phyloP scores from a whole-genome alignment of 202 grass and related monocot genomes.

The Panicum hallii region DNA sequence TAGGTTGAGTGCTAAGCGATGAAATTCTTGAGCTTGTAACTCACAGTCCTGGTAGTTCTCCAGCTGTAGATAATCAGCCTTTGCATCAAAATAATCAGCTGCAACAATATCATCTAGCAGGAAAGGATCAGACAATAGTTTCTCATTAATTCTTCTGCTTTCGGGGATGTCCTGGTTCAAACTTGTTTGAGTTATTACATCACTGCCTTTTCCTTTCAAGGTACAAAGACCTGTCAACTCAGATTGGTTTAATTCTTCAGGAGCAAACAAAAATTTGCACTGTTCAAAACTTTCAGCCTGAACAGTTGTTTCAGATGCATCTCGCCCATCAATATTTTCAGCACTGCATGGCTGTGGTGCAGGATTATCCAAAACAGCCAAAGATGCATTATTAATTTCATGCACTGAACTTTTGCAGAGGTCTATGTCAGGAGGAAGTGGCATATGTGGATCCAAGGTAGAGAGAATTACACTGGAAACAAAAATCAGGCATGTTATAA shows the following conservation, averaged over 20 bases:
- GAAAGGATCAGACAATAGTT: constrained; percentile 51
- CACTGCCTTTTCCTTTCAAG: constrained; percentile 49
- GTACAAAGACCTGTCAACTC: constrained; percentile 54
- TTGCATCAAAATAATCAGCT: constrained; percentile 75
- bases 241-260: constrained; percentile 75
- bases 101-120: constrained; percentile 68
- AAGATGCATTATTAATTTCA: constrained; percentile 65
- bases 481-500: constrained; percentile 46
- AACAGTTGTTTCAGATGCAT: constrained; percentile 50
- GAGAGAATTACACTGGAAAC: constrained; percentile 84
- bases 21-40: constrained; percentile 82
- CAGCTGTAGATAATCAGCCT: constrained; percentile 87
- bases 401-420: constrained; percentile 66
- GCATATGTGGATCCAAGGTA: constrained; percentile 84
- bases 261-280: constrained; percentile 67
- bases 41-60: constrained; percentile 74
- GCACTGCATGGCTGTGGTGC: constrained; percentile 39
- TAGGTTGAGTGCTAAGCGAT: constrained; percentile 73
- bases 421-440: constrained; percentile 80
- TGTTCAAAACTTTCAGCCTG: constrained; percentile 55
- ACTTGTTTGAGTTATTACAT: constrained; percentile 49
- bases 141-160: constrained; percentile 48
- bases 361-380: constrained; percentile 47
- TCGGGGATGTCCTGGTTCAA: constrained; percentile 49
- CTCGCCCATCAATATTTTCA: constrained; percentile 66